phyloP scores from a whole-genome alignment of 805 yeast genomes.

The Starmerella cellae region DNA sequence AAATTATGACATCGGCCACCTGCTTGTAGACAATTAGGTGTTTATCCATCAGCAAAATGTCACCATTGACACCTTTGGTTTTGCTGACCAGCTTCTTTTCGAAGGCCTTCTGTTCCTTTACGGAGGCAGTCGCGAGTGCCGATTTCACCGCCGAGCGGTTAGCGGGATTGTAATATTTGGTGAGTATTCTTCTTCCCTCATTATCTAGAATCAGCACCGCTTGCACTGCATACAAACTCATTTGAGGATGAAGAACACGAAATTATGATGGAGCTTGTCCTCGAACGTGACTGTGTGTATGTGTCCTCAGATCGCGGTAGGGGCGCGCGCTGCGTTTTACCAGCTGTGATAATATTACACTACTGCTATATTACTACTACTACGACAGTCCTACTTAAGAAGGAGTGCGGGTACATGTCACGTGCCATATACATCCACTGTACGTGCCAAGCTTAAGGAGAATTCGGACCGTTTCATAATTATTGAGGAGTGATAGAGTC shows the following conservation, averaged over 20 bases:
- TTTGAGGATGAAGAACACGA: neutral
- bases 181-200: conserved; percentile 65
- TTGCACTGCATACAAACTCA: conserved; percentile 62
- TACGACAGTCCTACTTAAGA: too few species aligned
- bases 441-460: too few species aligned
- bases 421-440: too few species aligned
- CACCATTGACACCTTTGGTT: conserved; percentile 69
- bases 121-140: conserved; percentile 29
- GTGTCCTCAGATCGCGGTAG: too few species aligned
- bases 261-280: too few species aligned
- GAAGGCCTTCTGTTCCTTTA: conserved; percentile 59
- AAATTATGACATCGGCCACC: conserved; percentile 57
- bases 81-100: conserved; percentile 61
- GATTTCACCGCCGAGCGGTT: conserved; percentile 41
- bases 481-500: too few species aligned
- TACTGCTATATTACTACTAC: too few species aligned
- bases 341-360: too few species aligned
- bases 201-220: conserved; percentile 71
- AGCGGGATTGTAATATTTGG: conserved; percentile 56
- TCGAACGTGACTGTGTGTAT: too few species aligned
- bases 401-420: too few species aligned
- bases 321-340: too few species aligned
- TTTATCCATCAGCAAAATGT: conserved; percentile 65
- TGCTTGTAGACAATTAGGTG: conserved; percentile 80
- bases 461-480: too few species aligned